Percentiles rank a stretch among this genome's conserved stretches.
These are phyloP conservation scores for Hyaloscypha hepaticicola DNA, from an alignment of 495 filamentous ascomycete species.

Conservation along the genomic window DNA sequence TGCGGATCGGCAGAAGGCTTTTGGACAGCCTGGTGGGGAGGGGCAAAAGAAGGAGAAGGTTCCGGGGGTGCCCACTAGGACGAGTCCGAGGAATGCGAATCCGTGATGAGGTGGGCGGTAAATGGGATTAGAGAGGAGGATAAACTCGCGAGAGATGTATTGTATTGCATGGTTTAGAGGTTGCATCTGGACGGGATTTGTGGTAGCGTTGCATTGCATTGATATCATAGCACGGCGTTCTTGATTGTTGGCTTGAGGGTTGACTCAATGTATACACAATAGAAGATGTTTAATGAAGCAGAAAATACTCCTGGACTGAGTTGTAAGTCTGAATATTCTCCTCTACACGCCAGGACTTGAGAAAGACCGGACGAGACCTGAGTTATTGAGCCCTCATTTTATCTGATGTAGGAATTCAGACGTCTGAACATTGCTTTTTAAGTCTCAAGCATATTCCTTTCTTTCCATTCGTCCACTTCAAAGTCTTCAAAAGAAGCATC, in stretches of 20 bases:
- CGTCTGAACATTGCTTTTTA: no score
- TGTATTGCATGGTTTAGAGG: background rate
- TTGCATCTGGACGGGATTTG: constrained; percentile 4
- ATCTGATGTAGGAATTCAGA: no score
- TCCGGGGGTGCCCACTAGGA: constrained; percentile 15
- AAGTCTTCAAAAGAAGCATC: background rate
- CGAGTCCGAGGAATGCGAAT: constrained; percentile 30
- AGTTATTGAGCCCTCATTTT: no score
- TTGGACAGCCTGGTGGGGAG: constrained; percentile 24
- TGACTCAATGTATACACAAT: background rate
- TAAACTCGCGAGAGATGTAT: constrained; percentile 3
- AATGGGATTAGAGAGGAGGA: constrained; percentile 5
- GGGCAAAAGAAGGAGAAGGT: constrained; percentile 32
- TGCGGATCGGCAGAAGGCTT: constrained; percentile 60
- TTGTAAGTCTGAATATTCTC: no score
- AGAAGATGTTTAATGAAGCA: background rate
- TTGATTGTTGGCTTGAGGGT: background rate
- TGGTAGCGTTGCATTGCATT: background rate
- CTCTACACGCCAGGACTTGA: no score
- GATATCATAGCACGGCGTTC: constrained; percentile 12
- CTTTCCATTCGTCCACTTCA: background rate
- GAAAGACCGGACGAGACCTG: no score
- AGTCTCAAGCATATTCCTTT: background rate
- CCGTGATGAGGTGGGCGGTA: background rate
- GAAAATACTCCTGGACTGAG: background rate